These are phyloP conservation scores for Stygiomarasmius scandens DNA, from an alignment of 1,284 basidiomycete species.

Conservation along the genomic window DNA sequence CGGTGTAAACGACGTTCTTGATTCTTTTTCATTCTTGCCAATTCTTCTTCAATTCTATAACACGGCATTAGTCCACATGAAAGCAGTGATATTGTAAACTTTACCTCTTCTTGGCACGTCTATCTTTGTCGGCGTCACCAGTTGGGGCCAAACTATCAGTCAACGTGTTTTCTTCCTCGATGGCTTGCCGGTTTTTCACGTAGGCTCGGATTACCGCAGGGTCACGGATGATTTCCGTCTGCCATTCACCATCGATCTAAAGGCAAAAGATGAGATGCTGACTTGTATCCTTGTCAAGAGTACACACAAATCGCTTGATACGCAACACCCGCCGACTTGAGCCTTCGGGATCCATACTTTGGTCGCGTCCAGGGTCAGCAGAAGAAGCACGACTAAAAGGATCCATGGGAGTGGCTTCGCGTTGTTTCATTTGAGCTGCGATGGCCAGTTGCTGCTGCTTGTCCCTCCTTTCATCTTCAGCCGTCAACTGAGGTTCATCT, in stretches of 20 bases:
- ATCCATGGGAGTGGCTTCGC: conserved; percentile 10
- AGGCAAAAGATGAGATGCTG: conserved; percentile 12
- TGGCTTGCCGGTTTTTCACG: conserved; percentile 78
- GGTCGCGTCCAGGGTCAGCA: conserved; percentile 66
- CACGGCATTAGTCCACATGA: neutral
- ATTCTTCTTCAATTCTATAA: conserved; percentile 68
- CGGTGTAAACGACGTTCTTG: conserved; percentile 93
- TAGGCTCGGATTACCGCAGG: conserved; percentile 92
- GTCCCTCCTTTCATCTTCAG: conserved; percentile 70
- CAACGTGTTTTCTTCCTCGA: conserved; percentile 86
- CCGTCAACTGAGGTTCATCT: conserved; percentile 78
- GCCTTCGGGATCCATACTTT: conserved; percentile 52
- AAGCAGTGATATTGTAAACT: conserved; percentile 19
- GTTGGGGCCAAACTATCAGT: conserved; percentile 89
- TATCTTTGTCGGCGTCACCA: conserved; percentile 87
- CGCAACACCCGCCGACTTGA: conserved; percentile 66
- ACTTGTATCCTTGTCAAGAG: conserved; percentile 14
- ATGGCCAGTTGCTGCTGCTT: conserved; percentile 28
- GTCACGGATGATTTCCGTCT: conserved; percentile 92
- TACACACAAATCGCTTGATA: conserved; percentile 76
- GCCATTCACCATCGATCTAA: conserved; percentile 83
- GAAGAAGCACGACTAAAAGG: conserved; percentile 74
- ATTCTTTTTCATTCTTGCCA: conserved; percentile 95
- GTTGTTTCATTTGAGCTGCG: conserved; percentile 10
- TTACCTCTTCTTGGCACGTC: conserved; percentile 81